Conservation (phyloP, 1,139 yeast species). For the Diutina mesorugosa region DNA sequence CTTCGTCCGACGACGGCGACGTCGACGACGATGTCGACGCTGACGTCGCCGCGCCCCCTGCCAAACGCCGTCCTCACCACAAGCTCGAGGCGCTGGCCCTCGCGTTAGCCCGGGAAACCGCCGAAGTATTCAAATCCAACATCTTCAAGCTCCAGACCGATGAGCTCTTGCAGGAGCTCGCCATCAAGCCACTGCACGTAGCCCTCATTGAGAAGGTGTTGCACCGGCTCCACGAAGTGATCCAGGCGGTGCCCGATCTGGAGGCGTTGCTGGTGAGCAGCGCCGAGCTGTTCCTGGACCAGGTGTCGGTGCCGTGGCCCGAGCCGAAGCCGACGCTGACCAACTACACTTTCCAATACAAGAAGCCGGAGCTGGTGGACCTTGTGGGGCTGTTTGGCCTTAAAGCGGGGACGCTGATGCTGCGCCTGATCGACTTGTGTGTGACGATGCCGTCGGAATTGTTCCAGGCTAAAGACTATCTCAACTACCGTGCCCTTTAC, state of each 20-base stretch:
- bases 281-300: constrained; percentile 34
- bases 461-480: constrained; percentile 78
- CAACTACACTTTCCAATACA: constrained; percentile 59
- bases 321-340: constrained; percentile 71
- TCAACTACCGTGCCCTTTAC: constrained; percentile 81
- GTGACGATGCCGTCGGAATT: constrained; percentile 67
- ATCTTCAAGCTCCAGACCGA: constrained; percentile 91
- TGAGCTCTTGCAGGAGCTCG: constrained; percentile 71
- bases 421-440: constrained; percentile 60
- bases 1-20: not conserved
- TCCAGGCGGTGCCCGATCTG: constrained; percentile 48
- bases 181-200: constrained; percentile 57
- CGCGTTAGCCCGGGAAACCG: constrained; percentile 70
- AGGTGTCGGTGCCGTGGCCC: constrained; percentile 67
- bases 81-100: not conserved
- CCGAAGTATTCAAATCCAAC: constrained; percentile 86
- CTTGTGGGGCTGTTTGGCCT: constrained; percentile 85
- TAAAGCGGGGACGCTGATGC: constrained; percentile 55
- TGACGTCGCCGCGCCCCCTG: not conserved
- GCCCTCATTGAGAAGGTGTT: constrained; percentile 62
- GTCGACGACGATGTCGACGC: not conserved
- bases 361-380: constrained; percentile 64
- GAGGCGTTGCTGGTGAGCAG: constrained; percentile 39
- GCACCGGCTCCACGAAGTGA: constrained; percentile 60
- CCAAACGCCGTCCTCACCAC: not conserved